Evolutionary conservation across 805 yeast genomes (phyloP).

Genomic region (Lachancea lanzarotensis): DNA sequence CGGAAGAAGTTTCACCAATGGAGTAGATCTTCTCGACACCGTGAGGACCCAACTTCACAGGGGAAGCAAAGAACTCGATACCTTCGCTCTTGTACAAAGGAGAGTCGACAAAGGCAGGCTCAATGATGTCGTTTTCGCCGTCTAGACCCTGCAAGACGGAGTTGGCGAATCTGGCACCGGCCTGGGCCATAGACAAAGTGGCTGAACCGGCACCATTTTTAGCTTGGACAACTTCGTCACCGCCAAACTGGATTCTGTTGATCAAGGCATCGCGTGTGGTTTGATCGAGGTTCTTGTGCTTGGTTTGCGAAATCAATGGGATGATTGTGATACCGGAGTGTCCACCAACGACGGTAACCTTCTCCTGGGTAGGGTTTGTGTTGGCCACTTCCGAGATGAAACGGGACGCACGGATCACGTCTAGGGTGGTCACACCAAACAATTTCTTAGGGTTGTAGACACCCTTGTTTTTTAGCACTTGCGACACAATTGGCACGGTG

Average conservation of each 20-base stretch:
- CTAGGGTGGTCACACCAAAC: constrained; percentile 95
- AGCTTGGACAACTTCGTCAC: constrained; percentile 92
- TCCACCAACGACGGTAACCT: constrained; percentile 89
- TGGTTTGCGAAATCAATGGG: constrained; percentile 82
- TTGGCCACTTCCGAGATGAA: constrained; percentile 50
- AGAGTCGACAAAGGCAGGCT: constrained; percentile 69
- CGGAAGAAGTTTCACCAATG: constrained; percentile 62
- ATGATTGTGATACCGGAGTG: constrained; percentile 96
- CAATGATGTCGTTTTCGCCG: constrained; percentile 58
- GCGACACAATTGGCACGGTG: constrained; percentile 93
- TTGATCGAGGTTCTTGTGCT: constrained; percentile 57
- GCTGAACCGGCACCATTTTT: constrained; percentile 94
- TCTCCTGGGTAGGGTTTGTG: constrained; percentile 70
- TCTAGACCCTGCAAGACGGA: constrained; percentile 58
- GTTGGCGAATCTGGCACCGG: constrained; percentile 73
- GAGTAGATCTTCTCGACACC: constrained; percentile 81
- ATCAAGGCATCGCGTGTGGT: constrained; percentile 62
- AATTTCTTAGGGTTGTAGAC: constrained; percentile 87
- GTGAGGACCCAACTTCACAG: constrained; percentile 85
- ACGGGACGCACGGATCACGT: constrained; percentile 82
- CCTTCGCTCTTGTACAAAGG: constrained; percentile 84
- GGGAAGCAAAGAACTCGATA: constrained; percentile 92
- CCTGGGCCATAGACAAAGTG: constrained; percentile 88
- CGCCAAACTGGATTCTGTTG: constrained; percentile 91
- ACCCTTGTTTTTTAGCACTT: constrained; percentile 78